These are phyloP conservation scores for Syzygium aqueum DNA, from an alignment of 345 rosid species.

Conservation along the genomic window DNA sequence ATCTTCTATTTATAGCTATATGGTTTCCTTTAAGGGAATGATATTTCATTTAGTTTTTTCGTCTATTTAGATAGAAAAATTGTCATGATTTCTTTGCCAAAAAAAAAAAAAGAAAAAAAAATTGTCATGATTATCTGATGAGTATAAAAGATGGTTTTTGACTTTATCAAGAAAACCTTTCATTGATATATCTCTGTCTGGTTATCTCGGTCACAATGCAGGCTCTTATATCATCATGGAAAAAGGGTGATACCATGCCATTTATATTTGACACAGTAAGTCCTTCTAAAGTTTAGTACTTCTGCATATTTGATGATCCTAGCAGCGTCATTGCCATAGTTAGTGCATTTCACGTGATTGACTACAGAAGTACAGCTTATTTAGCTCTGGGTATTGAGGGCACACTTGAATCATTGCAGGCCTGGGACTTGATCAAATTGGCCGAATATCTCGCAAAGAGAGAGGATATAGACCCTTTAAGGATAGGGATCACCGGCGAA, in stretches of 20 bases:
- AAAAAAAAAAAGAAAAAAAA: too few species aligned
- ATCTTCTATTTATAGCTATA: not conserved
- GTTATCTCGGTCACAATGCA: conserved; percentile 16
- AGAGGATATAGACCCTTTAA: conserved; percentile 61
- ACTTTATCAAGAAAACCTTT: not conserved
- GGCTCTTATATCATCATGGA: conserved; percentile 93
- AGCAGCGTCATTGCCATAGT: not conserved
- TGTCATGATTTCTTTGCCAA: too few species aligned
- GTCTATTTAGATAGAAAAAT: not conserved
- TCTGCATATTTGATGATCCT: not conserved
- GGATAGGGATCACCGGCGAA: conserved; percentile 89
- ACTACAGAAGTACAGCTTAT: not conserved
- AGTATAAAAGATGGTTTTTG: not conserved
- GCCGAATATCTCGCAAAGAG: conserved; percentile 75
- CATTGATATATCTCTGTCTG: not conserved
- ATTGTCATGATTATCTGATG: not conserved
- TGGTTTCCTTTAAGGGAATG: not conserved
- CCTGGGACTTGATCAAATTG: conserved; percentile 84
- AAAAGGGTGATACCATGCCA: conserved; percentile 77
- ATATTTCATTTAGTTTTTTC: not conserved
- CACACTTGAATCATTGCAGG: conserved; percentile 22
- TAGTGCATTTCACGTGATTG: not conserved
- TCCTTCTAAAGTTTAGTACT: not conserved
- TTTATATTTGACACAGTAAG: conserved; percentile 40
- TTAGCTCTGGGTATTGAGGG: not conserved